Percentiles rank a stretch among this genome's conserved stretches.
phyloP scores from a whole-genome alignment of 345 rosid species.

The Brassica carinata region DNA sequence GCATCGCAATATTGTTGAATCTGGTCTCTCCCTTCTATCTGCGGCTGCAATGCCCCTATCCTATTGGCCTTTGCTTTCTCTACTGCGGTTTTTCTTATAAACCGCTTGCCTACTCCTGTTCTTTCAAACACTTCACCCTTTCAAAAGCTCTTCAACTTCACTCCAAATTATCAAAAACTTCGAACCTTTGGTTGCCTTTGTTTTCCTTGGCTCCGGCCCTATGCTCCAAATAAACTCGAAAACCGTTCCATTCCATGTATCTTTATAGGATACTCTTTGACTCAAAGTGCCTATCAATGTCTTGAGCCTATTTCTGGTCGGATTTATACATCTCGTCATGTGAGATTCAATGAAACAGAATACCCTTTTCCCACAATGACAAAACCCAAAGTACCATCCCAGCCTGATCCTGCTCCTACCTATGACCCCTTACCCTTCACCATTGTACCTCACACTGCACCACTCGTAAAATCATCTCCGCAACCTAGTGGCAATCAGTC shows the following conservation, averaged over 20 bases:
- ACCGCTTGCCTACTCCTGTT: neutral
- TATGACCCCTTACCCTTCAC: too few species aligned
- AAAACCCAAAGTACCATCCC: too few species aligned
- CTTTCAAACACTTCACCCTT: neutral
- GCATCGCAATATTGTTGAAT: neutral
- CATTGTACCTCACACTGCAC: too few species aligned
- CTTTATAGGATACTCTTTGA: neutral
- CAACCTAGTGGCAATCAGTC: too few species aligned
- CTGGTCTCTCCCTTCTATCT: neutral
- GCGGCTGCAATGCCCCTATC: neutral
- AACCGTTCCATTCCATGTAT: neutral
- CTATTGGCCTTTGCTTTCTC: neutral
- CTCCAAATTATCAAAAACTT: neutral
- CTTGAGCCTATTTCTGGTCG: too few species aligned
- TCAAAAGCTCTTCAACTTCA: neutral
- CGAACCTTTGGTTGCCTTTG: neutral
- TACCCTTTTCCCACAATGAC: too few species aligned
- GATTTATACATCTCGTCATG: too few species aligned
- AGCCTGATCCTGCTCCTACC: too few species aligned
- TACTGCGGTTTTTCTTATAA: neutral
- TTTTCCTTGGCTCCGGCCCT: neutral
- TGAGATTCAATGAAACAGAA: too few species aligned
- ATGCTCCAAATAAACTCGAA: neutral
- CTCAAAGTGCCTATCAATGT: neutral
- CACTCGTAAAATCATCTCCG: too few species aligned